Evolutionary conservation across 139 green algal species (phyloP).

Genomic region (Chlamydomonas sp.): DNA sequence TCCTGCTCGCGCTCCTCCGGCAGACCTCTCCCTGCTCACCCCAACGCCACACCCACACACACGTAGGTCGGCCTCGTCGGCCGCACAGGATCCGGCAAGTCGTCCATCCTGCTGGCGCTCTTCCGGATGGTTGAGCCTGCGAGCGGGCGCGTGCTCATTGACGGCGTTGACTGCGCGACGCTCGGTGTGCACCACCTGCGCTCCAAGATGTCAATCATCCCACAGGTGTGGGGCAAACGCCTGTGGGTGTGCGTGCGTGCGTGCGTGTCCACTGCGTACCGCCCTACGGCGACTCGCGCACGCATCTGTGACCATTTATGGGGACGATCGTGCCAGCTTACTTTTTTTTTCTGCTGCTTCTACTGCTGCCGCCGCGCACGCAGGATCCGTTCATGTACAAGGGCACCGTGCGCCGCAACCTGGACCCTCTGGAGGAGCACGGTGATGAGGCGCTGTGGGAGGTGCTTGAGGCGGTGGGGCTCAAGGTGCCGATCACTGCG

Average conservation of each 20-base stretch:
- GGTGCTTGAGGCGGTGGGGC: conserved; percentile 58
- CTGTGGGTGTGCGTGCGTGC: too few species aligned
- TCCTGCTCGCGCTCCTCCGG: conserved; percentile 78
- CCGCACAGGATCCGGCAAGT: conserved; percentile 83
- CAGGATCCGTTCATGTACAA: conserved; percentile 87
- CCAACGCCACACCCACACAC: too few species aligned
- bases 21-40: too few species aligned
- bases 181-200: conserved; percentile 73
- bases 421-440: conserved; percentile 77
- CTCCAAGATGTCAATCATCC: conserved; percentile 72
- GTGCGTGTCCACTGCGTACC: too few species aligned
- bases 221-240: too few species aligned
- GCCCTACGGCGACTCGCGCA: too few species aligned
- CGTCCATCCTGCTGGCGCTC: conserved; percentile 69
- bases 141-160: conserved; percentile 61
- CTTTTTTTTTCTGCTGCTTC: too few species aligned
- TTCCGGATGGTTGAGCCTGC: conserved; percentile 80
- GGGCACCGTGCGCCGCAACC: conserved; percentile 82
- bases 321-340: too few species aligned
- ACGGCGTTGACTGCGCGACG: conserved; percentile 67
- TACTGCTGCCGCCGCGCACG: too few species aligned
- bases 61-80: conserved; percentile 75
- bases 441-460: conserved; percentile 74
- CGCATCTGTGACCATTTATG: too few species aligned
- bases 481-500: conserved; percentile 41